These are phyloP conservation scores for Fusarium sarcochroum DNA, from an alignment of 2,329 filamentous ascomycete species.

Conservation along the genomic window DNA sequence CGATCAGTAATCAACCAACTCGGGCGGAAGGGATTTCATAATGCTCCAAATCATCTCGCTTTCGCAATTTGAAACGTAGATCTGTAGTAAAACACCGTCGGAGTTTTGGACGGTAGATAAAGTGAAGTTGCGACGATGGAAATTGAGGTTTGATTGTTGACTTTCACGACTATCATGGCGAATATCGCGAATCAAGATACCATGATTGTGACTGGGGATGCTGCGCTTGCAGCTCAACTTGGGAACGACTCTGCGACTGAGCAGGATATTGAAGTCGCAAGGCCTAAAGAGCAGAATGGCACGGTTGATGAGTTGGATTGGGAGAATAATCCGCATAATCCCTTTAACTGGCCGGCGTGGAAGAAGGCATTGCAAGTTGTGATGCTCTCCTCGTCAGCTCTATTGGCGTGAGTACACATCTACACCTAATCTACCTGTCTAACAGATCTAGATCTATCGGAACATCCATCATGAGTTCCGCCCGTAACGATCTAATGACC, in stretches of 20 bases:
- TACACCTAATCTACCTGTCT: neutral
- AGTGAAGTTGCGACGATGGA: neutral
- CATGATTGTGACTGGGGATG: slow-evolving; percentile 10
- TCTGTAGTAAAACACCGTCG: neutral
- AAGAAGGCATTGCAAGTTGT: slow-evolving; percentile 58
- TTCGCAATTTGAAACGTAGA: neutral
- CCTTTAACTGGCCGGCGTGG: slow-evolving; percentile 64
- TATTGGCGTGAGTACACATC: slow-evolving; percentile 56
- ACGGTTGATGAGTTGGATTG: slow-evolving; percentile 46
- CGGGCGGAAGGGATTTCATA: neutral
- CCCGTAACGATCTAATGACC: slow-evolving; percentile 57
- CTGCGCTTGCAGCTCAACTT: neutral
- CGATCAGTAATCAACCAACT: slow-evolving; percentile 38
- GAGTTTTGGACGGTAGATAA: neutral
- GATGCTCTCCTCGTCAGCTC: slow-evolving; percentile 56
- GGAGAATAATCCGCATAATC: slow-evolving; percentile 61
- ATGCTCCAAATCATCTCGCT: slow-evolving; percentile 5
- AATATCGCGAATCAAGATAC: slow-evolving; percentile 4
- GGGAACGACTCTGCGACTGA: slow-evolving; percentile 35
- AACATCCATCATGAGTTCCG: slow-evolving; percentile 37
- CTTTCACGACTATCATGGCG: slow-evolving; percentile 15
- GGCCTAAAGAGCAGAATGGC: slow-evolving; percentile 11
- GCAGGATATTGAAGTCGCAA: slow-evolving; percentile 51
- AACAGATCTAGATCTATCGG: slow-evolving; percentile 24
- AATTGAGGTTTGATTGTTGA: neutral